A percentile compares a stretch with the other conserved stretches of the same genome.
Evolutionary conservation across 305 asterid species (phyloP).

Genomic region (Fraxinus xanthoxyloides): DNA sequence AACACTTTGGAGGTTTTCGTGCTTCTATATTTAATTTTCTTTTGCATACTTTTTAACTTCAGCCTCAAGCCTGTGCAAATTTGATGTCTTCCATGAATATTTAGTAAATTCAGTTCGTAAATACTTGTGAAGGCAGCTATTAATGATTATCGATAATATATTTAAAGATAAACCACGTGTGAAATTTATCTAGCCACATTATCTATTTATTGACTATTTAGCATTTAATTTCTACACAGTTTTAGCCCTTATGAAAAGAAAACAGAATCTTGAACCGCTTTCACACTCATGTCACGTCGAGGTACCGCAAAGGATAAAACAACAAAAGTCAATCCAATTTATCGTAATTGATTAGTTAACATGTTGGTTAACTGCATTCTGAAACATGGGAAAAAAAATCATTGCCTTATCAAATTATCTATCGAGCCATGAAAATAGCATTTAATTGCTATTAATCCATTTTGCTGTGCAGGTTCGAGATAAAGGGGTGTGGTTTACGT

Average conservation of each 20-base stretch:
- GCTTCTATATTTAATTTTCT: neutral
- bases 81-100: neutral
- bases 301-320: too few species aligned
- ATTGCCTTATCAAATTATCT: too few species aligned
- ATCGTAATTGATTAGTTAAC: too few species aligned
- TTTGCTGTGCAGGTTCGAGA: conserved; percentile 67
- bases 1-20: neutral
- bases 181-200: neutral
- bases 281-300: too few species aligned
- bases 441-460: conserved; percentile 18
- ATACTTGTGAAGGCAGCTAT: neutral
- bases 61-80: neutral
- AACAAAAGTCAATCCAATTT: too few species aligned
- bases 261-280: too few species aligned
- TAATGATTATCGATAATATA: neutral
- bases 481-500: conserved; percentile 69
- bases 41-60: neutral
- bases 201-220: conserved; percentile 8
- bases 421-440: neutral
- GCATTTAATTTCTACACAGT: conserved; percentile 3
- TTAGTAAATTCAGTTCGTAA: neutral
- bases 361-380: too few species aligned
- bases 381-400: too few species aligned
- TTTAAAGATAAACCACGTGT: neutral
- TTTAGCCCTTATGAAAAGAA: too few species aligned